Conservation (phyloP, 2,329 filamentous ascomycete species). For the Aspergillus pseudoterreus region DNA sequence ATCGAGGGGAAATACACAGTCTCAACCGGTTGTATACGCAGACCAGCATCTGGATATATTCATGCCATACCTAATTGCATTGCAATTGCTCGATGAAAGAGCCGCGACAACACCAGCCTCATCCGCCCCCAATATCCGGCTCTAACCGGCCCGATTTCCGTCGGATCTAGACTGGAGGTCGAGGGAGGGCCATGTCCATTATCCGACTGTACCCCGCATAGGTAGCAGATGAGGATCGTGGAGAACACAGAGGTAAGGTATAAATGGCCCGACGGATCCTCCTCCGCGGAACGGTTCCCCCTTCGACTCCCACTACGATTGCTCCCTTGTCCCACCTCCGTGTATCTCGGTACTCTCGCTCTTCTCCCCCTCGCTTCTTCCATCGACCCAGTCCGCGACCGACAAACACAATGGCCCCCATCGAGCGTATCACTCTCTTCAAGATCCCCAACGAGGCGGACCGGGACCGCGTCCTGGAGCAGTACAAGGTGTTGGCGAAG, state of each 20-base stretch:
- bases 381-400: background rate
- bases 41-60: too few relatives aligned
- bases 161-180: background rate
- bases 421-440: constrained; percentile 53
- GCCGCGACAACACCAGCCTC: background rate
- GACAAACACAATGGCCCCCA: constrained; percentile 30
- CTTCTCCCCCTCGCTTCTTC: background rate
- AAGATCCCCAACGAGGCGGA: constrained; percentile 49
- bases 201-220: background rate
- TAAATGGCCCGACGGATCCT: background rate
- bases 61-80: too few relatives aligned
- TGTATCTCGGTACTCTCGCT: background rate
- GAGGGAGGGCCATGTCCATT: background rate
- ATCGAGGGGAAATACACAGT: too few relatives aligned
- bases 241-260: background rate
- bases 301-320: too few relatives aligned
- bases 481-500: constrained; percentile 42
- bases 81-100: background rate
- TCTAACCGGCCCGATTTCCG: constrained; percentile 5
- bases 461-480: constrained; percentile 41
- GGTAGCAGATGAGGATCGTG: background rate
- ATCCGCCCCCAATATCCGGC: constrained; percentile 3
- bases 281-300: background rate
- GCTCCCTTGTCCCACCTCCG: too few relatives aligned
- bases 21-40: too few relatives aligned